A percentile compares a stretch with the other conserved stretches of the same genome.
phyloP scores from a whole-genome alignment of 31 red algal species.

The Endocladia muricata region DNA sequence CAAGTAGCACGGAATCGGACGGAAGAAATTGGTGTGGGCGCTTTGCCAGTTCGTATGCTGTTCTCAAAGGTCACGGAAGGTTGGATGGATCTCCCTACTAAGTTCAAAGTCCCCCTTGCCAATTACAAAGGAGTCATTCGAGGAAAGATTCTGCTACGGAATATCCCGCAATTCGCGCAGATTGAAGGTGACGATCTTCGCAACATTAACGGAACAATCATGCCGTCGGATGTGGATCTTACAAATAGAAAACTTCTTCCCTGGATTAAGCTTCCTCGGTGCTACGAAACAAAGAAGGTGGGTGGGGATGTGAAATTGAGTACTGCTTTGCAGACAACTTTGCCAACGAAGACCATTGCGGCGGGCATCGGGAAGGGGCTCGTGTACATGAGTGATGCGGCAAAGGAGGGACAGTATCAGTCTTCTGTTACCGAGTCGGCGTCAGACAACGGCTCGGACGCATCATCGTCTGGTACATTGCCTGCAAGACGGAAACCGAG shows the following conservation, averaged over 20 bases:
- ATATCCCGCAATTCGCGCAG: conserved; percentile 72
- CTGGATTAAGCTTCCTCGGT: conserved; percentile 57
- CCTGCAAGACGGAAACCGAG: too few relatives aligned
- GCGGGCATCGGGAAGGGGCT: too few relatives aligned
- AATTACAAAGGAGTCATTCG: conserved; percentile 62
- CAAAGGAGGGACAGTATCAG: not conserved
- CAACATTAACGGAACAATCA: conserved; percentile 54
- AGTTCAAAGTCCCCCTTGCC: conserved; percentile 64
- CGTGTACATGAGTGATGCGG: too few relatives aligned
- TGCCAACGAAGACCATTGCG: too few relatives aligned
- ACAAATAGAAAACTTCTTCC: conserved; percentile 27
- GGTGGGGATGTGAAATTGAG: not conserved
- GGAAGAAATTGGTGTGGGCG: conserved; percentile 67
- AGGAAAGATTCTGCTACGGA: conserved; percentile 53
- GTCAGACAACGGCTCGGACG: conserved; percentile 38
- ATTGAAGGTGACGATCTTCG: conserved; percentile 41
- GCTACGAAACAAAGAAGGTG: not conserved
- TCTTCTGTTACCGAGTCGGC: not conserved
- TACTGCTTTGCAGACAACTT: too few relatives aligned
- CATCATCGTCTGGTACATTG: too few relatives aligned
- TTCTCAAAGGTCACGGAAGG: conserved; percentile 56
- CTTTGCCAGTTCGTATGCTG: conserved; percentile 56
- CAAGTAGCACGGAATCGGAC: conserved; percentile 65
- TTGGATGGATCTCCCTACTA: conserved; percentile 59
- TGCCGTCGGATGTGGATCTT: conserved; percentile 39